Percentiles rank a stretch among this genome's conserved stretches.
These are phyloP conservation scores for Aspergillus bertholletiae DNA, from an alignment of 495 filamentous ascomycete genomes.

Conservation along the genomic window DNA sequence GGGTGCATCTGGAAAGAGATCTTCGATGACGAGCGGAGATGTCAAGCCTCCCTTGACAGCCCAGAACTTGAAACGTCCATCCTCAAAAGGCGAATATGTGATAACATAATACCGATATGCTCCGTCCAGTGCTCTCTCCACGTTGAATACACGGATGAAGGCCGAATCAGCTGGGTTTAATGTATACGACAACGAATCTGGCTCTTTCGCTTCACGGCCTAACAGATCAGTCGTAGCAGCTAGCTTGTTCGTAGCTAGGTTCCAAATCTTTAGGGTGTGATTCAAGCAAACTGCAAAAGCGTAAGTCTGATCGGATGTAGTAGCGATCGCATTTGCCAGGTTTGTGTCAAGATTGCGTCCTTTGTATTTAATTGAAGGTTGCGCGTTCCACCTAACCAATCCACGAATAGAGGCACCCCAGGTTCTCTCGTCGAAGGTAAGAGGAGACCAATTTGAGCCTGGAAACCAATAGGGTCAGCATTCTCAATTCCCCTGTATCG, in stretches of 20 bases:
- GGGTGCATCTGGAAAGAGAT: constrained; percentile 57
- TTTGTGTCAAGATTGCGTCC: constrained; percentile 64
- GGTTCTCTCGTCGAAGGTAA: constrained; percentile 71
- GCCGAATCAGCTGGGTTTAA: constrained; percentile 71
- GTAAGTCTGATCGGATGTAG: constrained; percentile 62
- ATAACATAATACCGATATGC: constrained; percentile 68
- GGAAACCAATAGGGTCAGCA: constrained; percentile 17
- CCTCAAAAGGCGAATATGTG: constrained; percentile 80
- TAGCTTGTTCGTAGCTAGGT: constrained; percentile 67
- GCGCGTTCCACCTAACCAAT: constrained; percentile 65
- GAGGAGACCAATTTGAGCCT: constrained; percentile 69
- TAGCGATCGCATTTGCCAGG: constrained; percentile 58
- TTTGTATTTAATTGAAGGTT: constrained; percentile 60
- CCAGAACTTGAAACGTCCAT: constrained; percentile 97
- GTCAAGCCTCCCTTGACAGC: constrained; percentile 61
- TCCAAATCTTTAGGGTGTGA: constrained; percentile 85
- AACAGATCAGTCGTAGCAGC: constrained; percentile 71
- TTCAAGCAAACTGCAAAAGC: constrained; percentile 84
- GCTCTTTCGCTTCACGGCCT: constrained; percentile 46
- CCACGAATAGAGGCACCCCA: constrained; percentile 73
- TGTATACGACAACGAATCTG: constrained; percentile 61
- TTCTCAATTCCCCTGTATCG: neutral
- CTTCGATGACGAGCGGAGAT: constrained; percentile 60
- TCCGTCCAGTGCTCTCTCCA: constrained; percentile 46
- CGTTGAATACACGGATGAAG: constrained; percentile 69